Conservation (phyloP, 257 asterid species). For the Plantago major region DNA sequence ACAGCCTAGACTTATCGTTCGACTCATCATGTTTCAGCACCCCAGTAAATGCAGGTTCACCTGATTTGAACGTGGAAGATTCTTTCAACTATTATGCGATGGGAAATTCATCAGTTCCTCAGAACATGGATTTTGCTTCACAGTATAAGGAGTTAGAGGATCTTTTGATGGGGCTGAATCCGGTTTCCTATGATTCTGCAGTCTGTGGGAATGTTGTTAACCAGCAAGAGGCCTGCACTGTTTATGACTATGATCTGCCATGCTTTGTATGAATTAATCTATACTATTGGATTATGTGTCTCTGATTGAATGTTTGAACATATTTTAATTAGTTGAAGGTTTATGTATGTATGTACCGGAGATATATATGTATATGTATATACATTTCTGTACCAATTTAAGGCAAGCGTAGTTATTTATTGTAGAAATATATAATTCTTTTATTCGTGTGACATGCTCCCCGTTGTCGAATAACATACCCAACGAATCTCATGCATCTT, state of each 20-base stretch:
- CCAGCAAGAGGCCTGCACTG: slow-evolving; percentile 39
- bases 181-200: slow-evolving; percentile 20
- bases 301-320: neutral
- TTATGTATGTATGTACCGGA: neutral
- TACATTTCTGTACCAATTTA: too few species aligned
- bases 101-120: slow-evolving; percentile 17
- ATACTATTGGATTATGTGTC: neutral
- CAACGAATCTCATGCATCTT: too few species aligned
- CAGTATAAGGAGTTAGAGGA: slow-evolving; percentile 42
- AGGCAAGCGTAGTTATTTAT: too few species aligned
- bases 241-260: slow-evolving; percentile 41
- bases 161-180: slow-evolving; percentile 44
- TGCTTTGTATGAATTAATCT: slow-evolving; percentile 22
- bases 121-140: slow-evolving; percentile 16
- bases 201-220: slow-evolving; percentile 15
- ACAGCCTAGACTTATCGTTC: slow-evolving; percentile 12
- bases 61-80: slow-evolving; percentile 25
- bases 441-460: too few species aligned
- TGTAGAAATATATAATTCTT: too few species aligned
- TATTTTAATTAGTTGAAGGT: neutral
- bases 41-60: slow-evolving; percentile 27
- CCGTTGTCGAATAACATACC: too few species aligned
- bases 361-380: neutral
- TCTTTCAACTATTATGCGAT: slow-evolving; percentile 18
- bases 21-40: slow-evolving; percentile 14